A percentile compares a stretch with the other conserved stretches of the same genome.
These are phyloP conservation scores for Penicillium psychrofluorescens DNA, from an alignment of 495 filamentous ascomycete species.

Conservation along the genomic window DNA sequence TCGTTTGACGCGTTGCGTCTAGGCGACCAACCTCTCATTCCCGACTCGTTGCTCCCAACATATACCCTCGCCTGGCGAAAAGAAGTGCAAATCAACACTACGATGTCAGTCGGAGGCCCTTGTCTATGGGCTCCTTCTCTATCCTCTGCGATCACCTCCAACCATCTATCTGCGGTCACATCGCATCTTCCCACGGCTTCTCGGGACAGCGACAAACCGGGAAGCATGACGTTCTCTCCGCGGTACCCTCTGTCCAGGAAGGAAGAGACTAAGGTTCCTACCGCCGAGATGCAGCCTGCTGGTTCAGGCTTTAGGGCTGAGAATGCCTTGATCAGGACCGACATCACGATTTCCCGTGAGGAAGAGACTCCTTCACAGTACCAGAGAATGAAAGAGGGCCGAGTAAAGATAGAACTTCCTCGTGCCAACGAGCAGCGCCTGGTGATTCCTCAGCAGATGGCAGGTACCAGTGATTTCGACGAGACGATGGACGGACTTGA, in stretches of 20 bases:
- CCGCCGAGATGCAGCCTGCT: constrained; percentile 26
- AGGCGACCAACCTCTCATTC: neutral
- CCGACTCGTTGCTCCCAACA: too few relatives aligned
- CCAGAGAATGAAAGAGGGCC: constrained; percentile 5
- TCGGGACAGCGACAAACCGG: constrained; percentile 26
- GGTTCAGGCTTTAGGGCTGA: constrained; percentile 21
- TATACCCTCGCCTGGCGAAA: neutral
- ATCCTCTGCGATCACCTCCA: constrained; percentile 27
- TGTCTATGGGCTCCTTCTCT: constrained; percentile 37
- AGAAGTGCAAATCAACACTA: constrained; percentile 6
- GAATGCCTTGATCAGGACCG: constrained; percentile 23
- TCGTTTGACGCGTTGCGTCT: neutral
- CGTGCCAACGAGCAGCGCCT: constrained; percentile 9
- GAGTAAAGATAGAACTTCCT: constrained; percentile 17
- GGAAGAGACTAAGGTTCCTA: constrained; percentile 14
- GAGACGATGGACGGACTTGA: constrained; percentile 10
- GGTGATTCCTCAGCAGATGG: constrained; percentile 10
- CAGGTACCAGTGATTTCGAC: constrained; percentile 8
- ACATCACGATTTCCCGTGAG: constrained; percentile 11
- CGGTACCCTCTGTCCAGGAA: constrained; percentile 7
- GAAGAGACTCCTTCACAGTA: constrained; percentile 10
- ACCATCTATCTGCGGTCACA: constrained; percentile 21
- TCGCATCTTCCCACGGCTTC: neutral
- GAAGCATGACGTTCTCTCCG: constrained; percentile 15
- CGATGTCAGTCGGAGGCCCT: constrained; percentile 38